Base-by-base conservation (phyloP, 2,329 filamentous ascomycete genomes). In the Blumeriella jaapii region DNA sequence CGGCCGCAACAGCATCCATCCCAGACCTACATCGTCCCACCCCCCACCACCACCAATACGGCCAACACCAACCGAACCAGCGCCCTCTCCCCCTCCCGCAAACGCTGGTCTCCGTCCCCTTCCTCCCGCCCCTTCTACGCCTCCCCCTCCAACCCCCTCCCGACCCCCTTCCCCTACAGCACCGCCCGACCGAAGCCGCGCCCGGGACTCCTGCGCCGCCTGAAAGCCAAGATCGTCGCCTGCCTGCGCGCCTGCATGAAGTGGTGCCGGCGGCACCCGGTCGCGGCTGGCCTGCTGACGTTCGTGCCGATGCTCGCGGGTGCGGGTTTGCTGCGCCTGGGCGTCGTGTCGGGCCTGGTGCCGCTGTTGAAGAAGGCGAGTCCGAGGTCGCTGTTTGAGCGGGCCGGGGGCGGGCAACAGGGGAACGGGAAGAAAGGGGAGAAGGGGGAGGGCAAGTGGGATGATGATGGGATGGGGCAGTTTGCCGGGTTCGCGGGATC, bases 401-500 rank as follows among this genome's bases (percentile, higher is more conserved):
- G 22, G 3, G 12, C 12, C 9, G 22, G 22, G 12, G 22, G 22
- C 7, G 32, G 28, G 8, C 29, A 31, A 19, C 9, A 19, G 15
- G 31, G 34, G 34, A 38, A 27, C 12, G 32, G 28, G 8, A 22
- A 31, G 23, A n/a, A 19, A 13, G 31, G 34, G 34, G 37, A 27
- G 19, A 38, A 12, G 4, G 28, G 6, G 14, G 34, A 36, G 29
- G 22, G 44, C 29, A 41, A 42, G 28, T 31, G 39, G 6, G 51
- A 40, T 41, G 46, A 37, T 8, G 47, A 40, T 24, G 45, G 49
- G 4, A 31, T 54, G 13, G 39, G 48, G 31, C 45, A 52, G 3
- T 54, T 54, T 16, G 35, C 32, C 1, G 49, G 49, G 1, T 52
- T 54, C 39, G 48, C 36, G 1, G 46, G 50, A 4, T 37, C 44